Evolutionary conservation across 345 rosid species (phyloP), one percentile per base, ranked within the genome.

Genomic region (Lepidium didymum): DNA sequence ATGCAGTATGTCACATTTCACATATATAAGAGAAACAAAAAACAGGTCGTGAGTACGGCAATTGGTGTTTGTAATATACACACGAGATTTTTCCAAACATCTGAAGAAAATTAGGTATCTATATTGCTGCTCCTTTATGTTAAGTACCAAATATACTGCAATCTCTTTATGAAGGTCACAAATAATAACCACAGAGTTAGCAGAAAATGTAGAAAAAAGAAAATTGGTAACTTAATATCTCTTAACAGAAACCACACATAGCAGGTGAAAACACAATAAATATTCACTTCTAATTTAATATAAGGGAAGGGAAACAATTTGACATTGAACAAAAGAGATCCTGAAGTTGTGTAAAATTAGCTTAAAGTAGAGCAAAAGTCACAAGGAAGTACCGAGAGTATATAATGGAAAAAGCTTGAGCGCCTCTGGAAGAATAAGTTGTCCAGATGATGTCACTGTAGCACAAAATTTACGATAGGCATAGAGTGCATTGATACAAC

Each of bases 391-490:
- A 94, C 99, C 99, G 10, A 94, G 91, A 70, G 90, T 84, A 76
- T 91, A 91, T 4, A 94, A 75, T 68, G 99, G 97, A 63, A 89
- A 84, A 72, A 94, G 96, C 79, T 91, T 94, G 51, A 94, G 97
- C 16, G 97, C 96, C 80, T 94, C 99, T 3, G 99, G 97, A 63
- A 94, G 96, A 75, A 91, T 91, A 65, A 94, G 97, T 68, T 94
- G 99, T 69, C 99, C 99, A 11, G 89, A 75, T 56, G 96, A 91
- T 69, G 96, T 86, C 53, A 94, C 97, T 16, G 99, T 86, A 4
- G 99, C 97, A 76, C 99, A 94, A 59, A 89, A 94, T 77, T 91
- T 94, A 58, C 99, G 96, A 51, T 94, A 94, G 16, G 99, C 75
- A 60, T 79, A 86, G 74, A 94, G 81, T 80, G 87, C 81, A 78